Evolutionary conservation across 2,329 filamentous ascomycete species (phyloP).

Genomic region (Grosmannia huntii): DNA sequence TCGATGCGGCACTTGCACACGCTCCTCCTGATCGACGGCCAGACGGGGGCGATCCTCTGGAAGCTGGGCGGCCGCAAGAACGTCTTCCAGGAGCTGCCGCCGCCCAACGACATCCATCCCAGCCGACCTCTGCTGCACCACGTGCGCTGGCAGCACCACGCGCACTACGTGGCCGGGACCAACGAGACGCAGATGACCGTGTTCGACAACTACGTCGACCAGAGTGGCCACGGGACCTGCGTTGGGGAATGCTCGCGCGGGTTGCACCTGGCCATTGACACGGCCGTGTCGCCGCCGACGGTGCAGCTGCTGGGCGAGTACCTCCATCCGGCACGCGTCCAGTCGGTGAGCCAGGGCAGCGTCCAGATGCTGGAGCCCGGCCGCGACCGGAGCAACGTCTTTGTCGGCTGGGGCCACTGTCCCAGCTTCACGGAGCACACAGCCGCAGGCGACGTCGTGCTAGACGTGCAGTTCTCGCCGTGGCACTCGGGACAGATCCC

Average conservation of each 20-base stretch:
- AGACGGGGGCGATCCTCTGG: conserved; percentile 31
- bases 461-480: conserved; percentile 30
- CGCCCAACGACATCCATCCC: conserved; percentile 7
- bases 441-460: conserved; percentile 34
- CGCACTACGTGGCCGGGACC: conserved; percentile 26
- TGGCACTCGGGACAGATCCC: conserved; percentile 1
- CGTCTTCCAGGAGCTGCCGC: conserved; percentile 23
- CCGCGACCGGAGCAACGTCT: conserved; percentile 27
- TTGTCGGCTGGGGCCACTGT: conserved; percentile 44
- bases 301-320: conserved; percentile 32
- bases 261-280: conserved; percentile 30
- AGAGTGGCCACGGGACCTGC: conserved; percentile 19
- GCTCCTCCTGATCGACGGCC: conserved; percentile 27
- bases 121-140: neutral
- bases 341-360: conserved; percentile 22
- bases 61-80: conserved; percentile 29
- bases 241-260: conserved; percentile 25
- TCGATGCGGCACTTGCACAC: conserved; percentile 29
- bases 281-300: conserved; percentile 22
- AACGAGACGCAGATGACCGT: conserved; percentile 28
- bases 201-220: conserved; percentile 35
- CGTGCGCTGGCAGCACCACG: conserved; percentile 34
- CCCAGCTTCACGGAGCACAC: conserved; percentile 34
- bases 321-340: conserved; percentile 24
- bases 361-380: conserved; percentile 35